Evolutionary conservation across 2,329 filamentous ascomycete species (phyloP).

Genomic region (Seiridium cupressi): DNA sequence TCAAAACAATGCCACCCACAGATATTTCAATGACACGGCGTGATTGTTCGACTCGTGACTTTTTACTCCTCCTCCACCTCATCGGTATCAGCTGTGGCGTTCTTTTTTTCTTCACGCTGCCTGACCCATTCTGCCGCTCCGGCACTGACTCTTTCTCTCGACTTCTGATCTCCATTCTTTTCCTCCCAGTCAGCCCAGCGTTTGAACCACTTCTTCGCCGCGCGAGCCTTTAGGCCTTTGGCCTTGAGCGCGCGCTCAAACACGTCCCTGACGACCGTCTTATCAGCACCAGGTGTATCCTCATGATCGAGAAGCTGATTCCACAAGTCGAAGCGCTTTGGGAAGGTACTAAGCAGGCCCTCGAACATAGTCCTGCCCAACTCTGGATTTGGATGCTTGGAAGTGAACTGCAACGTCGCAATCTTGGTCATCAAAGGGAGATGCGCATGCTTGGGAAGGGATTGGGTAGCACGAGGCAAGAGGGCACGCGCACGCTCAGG

Average conservation of each 20-base stretch:
- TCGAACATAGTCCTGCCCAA: slow-evolving; percentile 94
- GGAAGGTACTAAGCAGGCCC: slow-evolving; percentile 77
- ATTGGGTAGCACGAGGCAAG: slow-evolving; percentile 80
- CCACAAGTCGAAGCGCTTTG: slow-evolving; percentile 91
- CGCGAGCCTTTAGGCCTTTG: slow-evolving; percentile 73
- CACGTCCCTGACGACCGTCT: slow-evolving; percentile 63
- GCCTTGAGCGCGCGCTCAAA: slow-evolving; percentile 76
- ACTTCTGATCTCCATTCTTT: slow-evolving; percentile 67
- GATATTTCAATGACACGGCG: not conserved
- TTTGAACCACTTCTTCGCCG: slow-evolving; percentile 86
- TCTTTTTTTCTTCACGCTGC: slow-evolving; percentile 37
- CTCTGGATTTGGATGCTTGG: slow-evolving; percentile 77
- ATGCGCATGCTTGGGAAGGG: slow-evolving; percentile 66
- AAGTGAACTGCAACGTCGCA: slow-evolving; percentile 87
- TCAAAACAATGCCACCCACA: no score
- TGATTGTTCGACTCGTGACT: not conserved
- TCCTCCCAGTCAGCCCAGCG: slow-evolving; percentile 90
- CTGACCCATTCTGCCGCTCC: slow-evolving; percentile 71
- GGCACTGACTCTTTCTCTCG: slow-evolving; percentile 67
- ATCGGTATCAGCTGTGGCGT: slow-evolving; percentile 28
- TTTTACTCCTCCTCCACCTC: slow-evolving; percentile 20
- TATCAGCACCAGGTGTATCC: slow-evolving; percentile 51
- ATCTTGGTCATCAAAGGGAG: slow-evolving; percentile 82
- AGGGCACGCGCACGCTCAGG: slow-evolving; percentile 76
- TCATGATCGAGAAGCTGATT: slow-evolving; percentile 89